These are phyloP conservation scores for Leccinum truebloodii DNA, from an alignment of 768 basidiomycete species.

Conservation along the genomic window DNA sequence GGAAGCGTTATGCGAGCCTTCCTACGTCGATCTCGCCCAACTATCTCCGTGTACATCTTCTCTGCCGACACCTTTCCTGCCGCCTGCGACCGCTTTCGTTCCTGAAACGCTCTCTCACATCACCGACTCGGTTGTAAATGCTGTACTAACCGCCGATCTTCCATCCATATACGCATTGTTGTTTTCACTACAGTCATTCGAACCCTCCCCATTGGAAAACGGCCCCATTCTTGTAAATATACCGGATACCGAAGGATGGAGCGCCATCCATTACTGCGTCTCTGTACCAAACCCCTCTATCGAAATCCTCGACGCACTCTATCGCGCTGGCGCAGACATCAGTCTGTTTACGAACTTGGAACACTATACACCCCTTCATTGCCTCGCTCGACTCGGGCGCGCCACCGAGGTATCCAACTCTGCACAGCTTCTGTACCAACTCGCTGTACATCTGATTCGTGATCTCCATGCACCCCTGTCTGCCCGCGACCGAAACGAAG, in stretches of 20 bases:
- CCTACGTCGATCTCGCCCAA: constrained; percentile 18
- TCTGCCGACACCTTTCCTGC: constrained; percentile 30
- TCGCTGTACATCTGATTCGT: constrained; percentile 65
- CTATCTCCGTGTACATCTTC: constrained; percentile 30
- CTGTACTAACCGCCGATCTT: constrained; percentile 50
- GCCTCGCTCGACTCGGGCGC: constrained; percentile 49
- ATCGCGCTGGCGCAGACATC: constrained; percentile 75
- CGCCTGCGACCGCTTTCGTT: constrained; percentile 36
- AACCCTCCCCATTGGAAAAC: constrained; percentile 40
- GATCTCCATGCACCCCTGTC: constrained; percentile 70
- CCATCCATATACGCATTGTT: constrained; percentile 54
- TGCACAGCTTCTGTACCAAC: constrained; percentile 48
- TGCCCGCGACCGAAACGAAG: constrained; percentile 63
- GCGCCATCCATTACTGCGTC: constrained; percentile 70
- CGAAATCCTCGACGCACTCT: constrained; percentile 67
- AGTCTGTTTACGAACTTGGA: constrained; percentile 65
- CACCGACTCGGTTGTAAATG: constrained; percentile 56
- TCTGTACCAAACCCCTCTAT: constrained; percentile 55
- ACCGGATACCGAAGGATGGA: constrained; percentile 70
- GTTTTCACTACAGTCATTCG: constrained; percentile 48
- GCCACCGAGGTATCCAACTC: constrained; percentile 37
- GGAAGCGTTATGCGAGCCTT: constrained; percentile 28
- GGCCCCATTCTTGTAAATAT: constrained; percentile 62
- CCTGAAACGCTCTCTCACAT: constrained; percentile 41
- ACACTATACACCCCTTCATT: constrained; percentile 68